A percentile compares a stretch with the other conserved stretches of the same genome.
phyloP scores from a whole-genome alignment of 176 grass and related monocot species.

The Triticum turgidum region DNA sequence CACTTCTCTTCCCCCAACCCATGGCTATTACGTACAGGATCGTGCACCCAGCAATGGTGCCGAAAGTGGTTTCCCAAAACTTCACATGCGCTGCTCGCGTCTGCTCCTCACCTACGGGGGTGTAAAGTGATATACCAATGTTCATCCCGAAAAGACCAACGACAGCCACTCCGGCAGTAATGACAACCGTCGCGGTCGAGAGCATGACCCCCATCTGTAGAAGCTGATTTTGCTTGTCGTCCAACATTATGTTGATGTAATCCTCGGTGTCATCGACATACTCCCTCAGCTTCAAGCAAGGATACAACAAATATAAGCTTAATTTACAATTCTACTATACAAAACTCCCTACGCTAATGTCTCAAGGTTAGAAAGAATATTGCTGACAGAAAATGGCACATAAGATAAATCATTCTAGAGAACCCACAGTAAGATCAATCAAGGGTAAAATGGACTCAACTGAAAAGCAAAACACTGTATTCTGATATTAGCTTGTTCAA shows the following conservation, averaged over 20 bases:
- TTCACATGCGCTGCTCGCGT: constrained; percentile 20
- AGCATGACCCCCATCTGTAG: constrained; percentile 82
- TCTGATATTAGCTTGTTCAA: neutral
- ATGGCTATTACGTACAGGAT: constrained; percentile 57
- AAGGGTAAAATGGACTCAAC: neutral
- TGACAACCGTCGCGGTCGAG: constrained; percentile 58
- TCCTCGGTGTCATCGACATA: constrained; percentile 77
- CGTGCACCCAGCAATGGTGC: constrained; percentile 50
- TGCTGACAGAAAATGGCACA: neutral
- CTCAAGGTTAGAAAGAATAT: neutral
- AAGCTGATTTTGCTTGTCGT: constrained; percentile 71
- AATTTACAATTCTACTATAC: neutral
- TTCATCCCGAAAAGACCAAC: constrained; percentile 76
- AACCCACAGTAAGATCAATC: neutral
- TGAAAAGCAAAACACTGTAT: neutral
- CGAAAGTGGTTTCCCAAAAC: constrained; percentile 67
- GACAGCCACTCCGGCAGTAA: constrained; percentile 66
- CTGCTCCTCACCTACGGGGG: constrained; percentile 2
- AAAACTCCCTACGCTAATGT: neutral
- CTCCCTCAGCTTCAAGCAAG: constrained; percentile 54
- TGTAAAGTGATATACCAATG: constrained; percentile 58
- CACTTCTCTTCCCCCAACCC: constrained; percentile 68
- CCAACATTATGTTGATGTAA: constrained; percentile 78
- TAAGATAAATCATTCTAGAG: constrained; percentile 2
- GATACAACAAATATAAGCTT: neutral